Base-by-base conservation (phyloP, 108 stramenopile genomes). In the Cylindrotheca closterium region DNA sequence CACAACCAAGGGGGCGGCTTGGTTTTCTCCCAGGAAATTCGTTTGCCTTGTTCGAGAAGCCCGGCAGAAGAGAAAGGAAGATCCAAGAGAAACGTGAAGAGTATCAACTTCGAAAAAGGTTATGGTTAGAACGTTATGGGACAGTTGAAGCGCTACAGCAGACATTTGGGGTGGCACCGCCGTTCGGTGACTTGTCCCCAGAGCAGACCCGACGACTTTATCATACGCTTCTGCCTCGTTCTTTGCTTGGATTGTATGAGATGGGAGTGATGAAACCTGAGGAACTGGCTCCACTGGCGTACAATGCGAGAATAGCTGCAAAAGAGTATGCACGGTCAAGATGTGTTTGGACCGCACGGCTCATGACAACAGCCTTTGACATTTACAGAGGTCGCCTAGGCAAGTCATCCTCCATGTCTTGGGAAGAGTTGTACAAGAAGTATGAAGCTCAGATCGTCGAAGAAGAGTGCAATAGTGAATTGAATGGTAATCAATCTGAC, bases 311-410 rank as follows among this genome's bases (percentile, higher is more conserved):
- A 1, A 79, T 87, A 47, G 95, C 96, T 0, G 95, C 95, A 32
- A 93, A 95, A 48, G 58, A 91, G 49, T 97, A 97, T 61, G 92
- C 91, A 21, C 78, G 96, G 24, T 92, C 96, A 60, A 80, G 96
- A 33, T 85, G 85, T 63, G 19, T 55, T 5, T 47, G 95, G 2
- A 92, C 96, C 1, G 78, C 79, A 3, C 79, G 96, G 3, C 63
- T 96, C 12, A 74, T 78, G 7, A 81, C 92, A 12, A 73, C 75
- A 57, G 46, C 87, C 30, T 93, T 91, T 68, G 96, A 97, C 69
- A 7, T 42, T 42, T 42, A 42, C 37, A 7, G 37, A 10, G 37
- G 37, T 10, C 37, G 37, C 10, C 15, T 42, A 7, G 37, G 37
- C 7, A 42, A 42, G 37, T 15, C 10, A 42, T 42, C 37, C 10